Evolutionary conservation across 2,329 filamentous ascomycete genomes (phyloP).

Genomic region (Trichoderma sp.): DNA sequence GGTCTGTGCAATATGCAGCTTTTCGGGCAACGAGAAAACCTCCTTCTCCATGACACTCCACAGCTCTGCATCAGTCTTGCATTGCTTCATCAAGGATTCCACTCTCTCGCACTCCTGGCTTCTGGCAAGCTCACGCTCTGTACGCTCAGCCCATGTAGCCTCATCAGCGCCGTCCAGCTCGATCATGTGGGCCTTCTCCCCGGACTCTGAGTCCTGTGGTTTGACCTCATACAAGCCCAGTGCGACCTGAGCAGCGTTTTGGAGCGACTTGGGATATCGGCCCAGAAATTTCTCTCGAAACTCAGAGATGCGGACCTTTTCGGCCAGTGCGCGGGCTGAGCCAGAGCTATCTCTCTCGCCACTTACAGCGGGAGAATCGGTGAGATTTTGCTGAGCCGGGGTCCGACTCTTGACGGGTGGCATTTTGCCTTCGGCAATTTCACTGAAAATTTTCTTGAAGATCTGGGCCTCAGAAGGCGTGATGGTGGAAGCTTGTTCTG

Average conservation of each 20-base stretch:
- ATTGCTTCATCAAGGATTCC: slow-evolving; percentile 56
- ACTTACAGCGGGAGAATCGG: neutral
- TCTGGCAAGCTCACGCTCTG: slow-evolving; percentile 44
- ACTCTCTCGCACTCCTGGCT: slow-evolving; percentile 56
- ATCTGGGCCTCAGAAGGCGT: slow-evolving; percentile 61
- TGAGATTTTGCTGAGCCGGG: slow-evolving; percentile 7
- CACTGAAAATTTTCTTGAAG: slow-evolving; percentile 61
- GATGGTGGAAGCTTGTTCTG: slow-evolving; percentile 52
- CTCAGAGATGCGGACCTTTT: slow-evolving; percentile 40
- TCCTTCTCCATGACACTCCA: slow-evolving; percentile 70
- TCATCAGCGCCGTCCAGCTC: slow-evolving; percentile 41
- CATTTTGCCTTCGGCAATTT: slow-evolving; percentile 46
- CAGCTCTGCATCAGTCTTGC: slow-evolving; percentile 64
- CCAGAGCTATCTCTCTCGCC: neutral
- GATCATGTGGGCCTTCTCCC: slow-evolving; percentile 33
- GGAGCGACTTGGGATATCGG: slow-evolving; percentile 47
- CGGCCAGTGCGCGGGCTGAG: slow-evolving; percentile 39
- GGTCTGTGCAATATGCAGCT: slow-evolving; percentile 55
- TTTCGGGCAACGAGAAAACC: slow-evolving; percentile 64
- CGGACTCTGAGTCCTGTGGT: slow-evolving; percentile 34
- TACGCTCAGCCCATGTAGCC: slow-evolving; percentile 42
- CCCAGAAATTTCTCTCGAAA: slow-evolving; percentile 44
- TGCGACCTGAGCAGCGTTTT: slow-evolving; percentile 46
- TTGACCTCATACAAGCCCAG: slow-evolving; percentile 45
- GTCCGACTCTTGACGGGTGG: slow-evolving; percentile 36